These are phyloP conservation scores for Lichtheimia hyalospora DNA, from an alignment of 371 early-diverging fungal genomes.

Conservation along the genomic window DNA sequence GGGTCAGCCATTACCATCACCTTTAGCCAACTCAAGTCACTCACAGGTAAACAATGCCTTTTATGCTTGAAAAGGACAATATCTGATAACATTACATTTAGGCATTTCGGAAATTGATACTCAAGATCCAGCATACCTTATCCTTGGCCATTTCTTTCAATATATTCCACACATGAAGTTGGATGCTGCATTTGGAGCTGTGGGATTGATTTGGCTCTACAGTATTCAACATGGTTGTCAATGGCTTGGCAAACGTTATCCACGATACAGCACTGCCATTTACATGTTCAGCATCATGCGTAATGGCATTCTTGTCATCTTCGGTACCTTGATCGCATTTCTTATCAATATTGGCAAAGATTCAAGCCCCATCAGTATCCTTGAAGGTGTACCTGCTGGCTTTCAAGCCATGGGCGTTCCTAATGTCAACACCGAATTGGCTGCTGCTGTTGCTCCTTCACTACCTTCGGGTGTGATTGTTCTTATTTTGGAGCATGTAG, in stretches of 20 bases:
- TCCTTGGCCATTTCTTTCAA: slow-evolving; percentile 57
- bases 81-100: slow-evolving; percentile 20
- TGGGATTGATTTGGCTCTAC: slow-evolving; percentile 46
- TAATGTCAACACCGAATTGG: slow-evolving; percentile 27
- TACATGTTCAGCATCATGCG: slow-evolving; percentile 56
- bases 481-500: slow-evolving; percentile 81
- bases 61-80: too few species aligned
- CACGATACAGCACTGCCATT: slow-evolving; percentile 35
- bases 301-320: slow-evolving; percentile 46
- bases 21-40: background rate
- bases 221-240: slow-evolving; percentile 38
- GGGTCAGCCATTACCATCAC: slow-evolving; percentile 50
- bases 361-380: slow-evolving; percentile 53
- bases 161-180: slow-evolving; percentile 42
- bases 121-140: slow-evolving; percentile 53
- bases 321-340: slow-evolving; percentile 46
- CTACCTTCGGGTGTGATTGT: slow-evolving; percentile 70
- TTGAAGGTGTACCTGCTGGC: slow-evolving; percentile 71
- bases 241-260: slow-evolving; percentile 34
- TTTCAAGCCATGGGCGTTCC: slow-evolving; percentile 62
- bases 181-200: slow-evolving; percentile 53
- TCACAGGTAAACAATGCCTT: background rate
- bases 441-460: slow-evolving; percentile 48
- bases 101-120: slow-evolving; percentile 63
- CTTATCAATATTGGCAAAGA: slow-evolving; percentile 41